Conservation (phyloP, 192 early-diverging fungal genomes). For the Mortierella alpina region DNA sequence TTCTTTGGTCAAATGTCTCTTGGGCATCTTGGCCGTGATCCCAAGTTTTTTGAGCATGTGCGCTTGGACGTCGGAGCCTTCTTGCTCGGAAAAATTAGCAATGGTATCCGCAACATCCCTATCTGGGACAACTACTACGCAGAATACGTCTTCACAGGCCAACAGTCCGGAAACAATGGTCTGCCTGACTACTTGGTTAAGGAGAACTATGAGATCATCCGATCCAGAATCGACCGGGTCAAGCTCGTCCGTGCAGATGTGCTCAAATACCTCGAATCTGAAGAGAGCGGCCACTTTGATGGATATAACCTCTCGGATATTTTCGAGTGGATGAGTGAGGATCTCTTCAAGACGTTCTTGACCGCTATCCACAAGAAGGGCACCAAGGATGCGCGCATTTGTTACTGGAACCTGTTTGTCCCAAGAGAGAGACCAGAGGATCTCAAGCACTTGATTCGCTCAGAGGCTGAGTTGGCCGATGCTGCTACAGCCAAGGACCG, state of each 20-base stretch:
- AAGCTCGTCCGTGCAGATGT: slow-evolving; percentile 40
- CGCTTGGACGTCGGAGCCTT: slow-evolving; percentile 50
- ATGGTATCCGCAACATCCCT: slow-evolving; percentile 47
- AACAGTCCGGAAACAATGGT: slow-evolving; percentile 32
- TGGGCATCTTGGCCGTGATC: slow-evolving; percentile 46
- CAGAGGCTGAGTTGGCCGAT: slow-evolving; percentile 43
- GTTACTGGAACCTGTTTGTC: slow-evolving; percentile 55
- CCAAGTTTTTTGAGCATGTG: slow-evolving; percentile 54
- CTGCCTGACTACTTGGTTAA: slow-evolving; percentile 41
- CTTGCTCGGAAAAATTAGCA: slow-evolving; percentile 39
- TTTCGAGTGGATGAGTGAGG: slow-evolving; percentile 54
- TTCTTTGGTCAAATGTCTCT: slow-evolving; percentile 54
- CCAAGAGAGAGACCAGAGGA: slow-evolving; percentile 47
- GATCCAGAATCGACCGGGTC: slow-evolving; percentile 44
- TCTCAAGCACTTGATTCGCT: slow-evolving; percentile 36
- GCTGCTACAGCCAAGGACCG: slow-evolving; percentile 46
- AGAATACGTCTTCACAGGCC: slow-evolving; percentile 51
- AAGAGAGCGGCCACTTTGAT: slow-evolving; percentile 50
- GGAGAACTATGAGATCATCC: slow-evolving; percentile 49
- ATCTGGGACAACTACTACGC: slow-evolving; percentile 54
- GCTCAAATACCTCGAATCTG: slow-evolving; percentile 46
- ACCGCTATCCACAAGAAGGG: slow-evolving; percentile 48
- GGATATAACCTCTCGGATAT: slow-evolving; percentile 53
- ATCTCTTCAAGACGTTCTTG: slow-evolving; percentile 49
- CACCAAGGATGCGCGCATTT: slow-evolving; percentile 44